Percentiles rank a stretch among this genome's conserved stretches.
Conservation (phyloP, 1,284 basidiomycete genomes). For the Schizophyllum amplum region DNA sequence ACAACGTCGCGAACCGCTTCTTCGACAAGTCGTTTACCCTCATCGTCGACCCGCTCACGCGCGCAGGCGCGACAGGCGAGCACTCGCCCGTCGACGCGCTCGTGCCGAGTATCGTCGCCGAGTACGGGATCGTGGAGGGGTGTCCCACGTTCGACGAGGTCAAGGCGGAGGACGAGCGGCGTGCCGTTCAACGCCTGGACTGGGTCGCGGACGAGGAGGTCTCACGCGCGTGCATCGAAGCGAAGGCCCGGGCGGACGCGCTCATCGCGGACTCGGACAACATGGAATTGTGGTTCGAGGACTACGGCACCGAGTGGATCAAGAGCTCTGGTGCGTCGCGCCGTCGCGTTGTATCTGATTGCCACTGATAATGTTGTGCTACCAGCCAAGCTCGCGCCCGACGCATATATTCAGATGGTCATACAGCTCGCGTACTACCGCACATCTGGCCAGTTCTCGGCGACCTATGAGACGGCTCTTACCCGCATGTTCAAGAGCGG, state of each 20-base stretch:
- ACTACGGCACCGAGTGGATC: slow-evolving; percentile 90
- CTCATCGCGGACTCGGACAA: slow-evolving; percentile 81
- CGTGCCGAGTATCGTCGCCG: slow-evolving; percentile 85
- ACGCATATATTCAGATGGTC: slow-evolving; percentile 91
- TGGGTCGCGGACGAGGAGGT: slow-evolving; percentile 71
- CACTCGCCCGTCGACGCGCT: slow-evolving; percentile 91
- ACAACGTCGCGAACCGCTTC: slow-evolving; percentile 79
- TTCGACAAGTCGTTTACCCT: slow-evolving; percentile 87
- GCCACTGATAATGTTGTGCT: background rate
- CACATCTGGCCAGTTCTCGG: slow-evolving; percentile 71
- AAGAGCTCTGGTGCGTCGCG: slow-evolving; percentile 57
- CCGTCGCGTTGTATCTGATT: slow-evolving; percentile 3
- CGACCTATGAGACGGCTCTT: slow-evolving; percentile 93
- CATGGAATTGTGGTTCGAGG: slow-evolving; percentile 78
- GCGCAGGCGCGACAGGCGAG: slow-evolving; percentile 87
- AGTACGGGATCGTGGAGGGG: slow-evolving; percentile 73
- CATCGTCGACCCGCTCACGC: slow-evolving; percentile 79
- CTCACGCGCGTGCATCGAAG: slow-evolving; percentile 48
- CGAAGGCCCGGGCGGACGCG: slow-evolving; percentile 48
- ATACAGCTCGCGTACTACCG: slow-evolving; percentile 91
- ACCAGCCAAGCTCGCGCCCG: slow-evolving; percentile 70
- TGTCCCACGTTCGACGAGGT: slow-evolving; percentile 29
- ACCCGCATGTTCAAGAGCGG: slow-evolving; percentile 90
- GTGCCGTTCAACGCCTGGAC: slow-evolving; percentile 62
- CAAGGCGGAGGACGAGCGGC: slow-evolving; percentile 11